Percentiles rank a stretch among this genome's conserved stretches.
phyloP scores from a whole-genome alignment of 1,139 yeast genomes.

The Candida dubliniensis region DNA sequence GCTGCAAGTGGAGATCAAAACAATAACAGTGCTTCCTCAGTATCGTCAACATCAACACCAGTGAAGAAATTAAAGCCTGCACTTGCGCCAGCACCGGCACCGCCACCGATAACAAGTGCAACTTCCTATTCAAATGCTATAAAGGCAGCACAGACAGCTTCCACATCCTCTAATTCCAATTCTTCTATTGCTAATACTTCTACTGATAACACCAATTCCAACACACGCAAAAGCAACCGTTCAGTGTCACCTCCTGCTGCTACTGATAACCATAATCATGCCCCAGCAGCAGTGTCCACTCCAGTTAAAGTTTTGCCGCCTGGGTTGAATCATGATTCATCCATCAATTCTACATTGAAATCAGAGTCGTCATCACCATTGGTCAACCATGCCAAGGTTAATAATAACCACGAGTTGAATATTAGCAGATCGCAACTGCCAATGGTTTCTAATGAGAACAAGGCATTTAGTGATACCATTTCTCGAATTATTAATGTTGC shows the following conservation, averaged over 20 bases:
- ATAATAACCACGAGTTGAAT: slow-evolving; percentile 6
- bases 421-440: slow-evolving; percentile 18
- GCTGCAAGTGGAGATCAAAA: slow-evolving; percentile 1
- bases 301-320: slow-evolving; percentile 24
- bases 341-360: slow-evolving; percentile 20
- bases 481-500: slow-evolving; percentile 32
- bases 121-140: slow-evolving; percentile 24
- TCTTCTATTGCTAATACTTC: slow-evolving; percentile 8
- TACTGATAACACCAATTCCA: slow-evolving; percentile 6
- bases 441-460: slow-evolving; percentile 15
- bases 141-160: slow-evolving; percentile 19
- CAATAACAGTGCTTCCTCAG: not conserved
- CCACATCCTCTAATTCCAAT: slow-evolving; percentile 14
- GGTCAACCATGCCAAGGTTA: slow-evolving; percentile 10
- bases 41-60: slow-evolving; percentile 10
- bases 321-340: slow-evolving; percentile 20
- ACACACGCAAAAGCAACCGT: slow-evolving; percentile 1
- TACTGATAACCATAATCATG: slow-evolving; percentile 7
- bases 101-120: slow-evolving; percentile 20
- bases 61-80: slow-evolving; percentile 12
- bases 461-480: slow-evolving; percentile 32
- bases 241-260: slow-evolving; percentile 1
- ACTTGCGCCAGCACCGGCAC: slow-evolving; percentile 17
- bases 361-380: slow-evolving; percentile 35
- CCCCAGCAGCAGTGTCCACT: slow-evolving; percentile 7